Evolutionary conservation across 1,284 basidiomycete species (phyloP), one percentile per base, ranked within the genome.

Genomic region (Cutaneotrichosporon curvatum): DNA sequence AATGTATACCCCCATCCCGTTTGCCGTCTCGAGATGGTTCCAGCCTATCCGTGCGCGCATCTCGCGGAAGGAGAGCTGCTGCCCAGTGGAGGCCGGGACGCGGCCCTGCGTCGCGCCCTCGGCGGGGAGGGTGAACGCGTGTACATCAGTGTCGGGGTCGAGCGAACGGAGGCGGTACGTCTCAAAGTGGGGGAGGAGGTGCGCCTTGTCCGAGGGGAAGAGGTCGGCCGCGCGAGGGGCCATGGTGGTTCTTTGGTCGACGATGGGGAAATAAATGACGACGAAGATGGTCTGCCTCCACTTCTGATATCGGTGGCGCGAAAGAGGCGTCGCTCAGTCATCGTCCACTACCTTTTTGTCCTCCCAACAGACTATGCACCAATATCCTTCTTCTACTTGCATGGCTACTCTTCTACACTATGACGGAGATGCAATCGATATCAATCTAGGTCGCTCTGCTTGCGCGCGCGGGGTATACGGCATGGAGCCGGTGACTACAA

Each of bases 1-100:
- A 25, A 92, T 71, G 61, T 88, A 94, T 14, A 83, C 67, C 1
- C 55, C 53, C 43, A 76, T 75, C 7, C 74, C 73, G 20, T 75
- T 71, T 7, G 62, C 57, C 0, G 81, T 70, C 10, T 75, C 69
- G 3, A 94, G 76, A 63, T 92, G 90, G 59, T 94, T 89, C 71
- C 89, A 86, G 25, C 81, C 78, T 38, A 92, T 88, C 35, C 90
- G 76, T 53, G 81, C 83, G 61, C 86, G 81, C 31, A 89, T 82
- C 62, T 94, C 87, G 42, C 63, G 62, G 54, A 67, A 70, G 11
- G 58, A 57, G 11, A 68, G 53, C 35, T 59, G 59, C 34, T 65
- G 61, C 12, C 25, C 25, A 1, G 48, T 40, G 31, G 45, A 47
- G 38, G 65, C 58, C 11, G 58, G 58, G 16, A 66, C 51, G 11